Evolutionary conservation across 2,329 filamentous ascomycete genomes (phyloP).

Genomic region (Stachybotrys chlorohalonatus): DNA sequence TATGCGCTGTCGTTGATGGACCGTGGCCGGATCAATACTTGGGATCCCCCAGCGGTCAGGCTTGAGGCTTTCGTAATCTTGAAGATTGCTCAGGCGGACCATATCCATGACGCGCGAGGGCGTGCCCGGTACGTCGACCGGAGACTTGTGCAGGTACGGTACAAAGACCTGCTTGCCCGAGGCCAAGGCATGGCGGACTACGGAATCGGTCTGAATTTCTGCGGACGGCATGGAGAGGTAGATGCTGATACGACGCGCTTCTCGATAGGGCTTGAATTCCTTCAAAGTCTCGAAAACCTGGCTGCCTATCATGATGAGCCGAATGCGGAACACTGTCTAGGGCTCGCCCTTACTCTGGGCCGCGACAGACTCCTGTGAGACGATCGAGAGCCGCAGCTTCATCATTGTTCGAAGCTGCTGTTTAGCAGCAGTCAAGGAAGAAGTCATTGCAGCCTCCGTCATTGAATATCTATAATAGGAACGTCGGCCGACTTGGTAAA

Average conservation of each 20-base stretch:
- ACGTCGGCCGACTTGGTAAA: no score
- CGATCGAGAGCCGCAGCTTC: slow-evolving; percentile 52
- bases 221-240: slow-evolving; percentile 88
- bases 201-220: slow-evolving; percentile 75
- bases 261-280: slow-evolving; percentile 62
- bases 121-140: slow-evolving; percentile 34
- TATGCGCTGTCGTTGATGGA: slow-evolving; percentile 60
- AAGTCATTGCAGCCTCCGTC: slow-evolving; percentile 30
- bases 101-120: slow-evolving; percentile 82
- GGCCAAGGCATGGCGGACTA: slow-evolving; percentile 72
- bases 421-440: slow-evolving; percentile 57
- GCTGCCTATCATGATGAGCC: slow-evolving; percentile 39
- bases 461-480: not conserved
- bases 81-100: slow-evolving; percentile 64
- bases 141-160: slow-evolving; percentile 70
- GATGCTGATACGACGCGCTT: slow-evolving; percentile 68
- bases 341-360: slow-evolving; percentile 56
- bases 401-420: slow-evolving; percentile 64
- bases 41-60: slow-evolving; percentile 91
- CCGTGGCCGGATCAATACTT: slow-evolving; percentile 59
- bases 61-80: slow-evolving; percentile 70
- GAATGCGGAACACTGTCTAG: not conserved
- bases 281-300: slow-evolving; percentile 56
- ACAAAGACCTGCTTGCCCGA: slow-evolving; percentile 82
- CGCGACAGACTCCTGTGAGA: slow-evolving; percentile 53